phyloP scores from a whole-genome alignment of 2,329 filamentous ascomycete species.

The Apiospora rasikravindrae region DNA sequence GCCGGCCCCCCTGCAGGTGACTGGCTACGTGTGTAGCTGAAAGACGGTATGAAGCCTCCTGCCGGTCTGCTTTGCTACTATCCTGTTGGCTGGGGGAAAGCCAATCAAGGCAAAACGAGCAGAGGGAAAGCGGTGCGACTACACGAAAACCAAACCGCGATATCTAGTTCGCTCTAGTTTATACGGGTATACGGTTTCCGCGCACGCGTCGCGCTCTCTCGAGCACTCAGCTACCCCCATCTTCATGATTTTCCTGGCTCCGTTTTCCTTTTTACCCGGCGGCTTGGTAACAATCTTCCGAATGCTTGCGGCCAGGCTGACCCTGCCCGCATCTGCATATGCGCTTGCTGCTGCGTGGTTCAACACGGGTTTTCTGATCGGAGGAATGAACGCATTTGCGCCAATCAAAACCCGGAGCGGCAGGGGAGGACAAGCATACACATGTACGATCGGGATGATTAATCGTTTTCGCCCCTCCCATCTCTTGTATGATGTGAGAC shows the following conservation, averaged over 20 bases:
- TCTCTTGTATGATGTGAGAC: not conserved
- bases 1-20: not conserved
- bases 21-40: not conserved
- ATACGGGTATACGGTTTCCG: not conserved
- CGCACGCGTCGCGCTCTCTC: not conserved
- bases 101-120: not conserved
- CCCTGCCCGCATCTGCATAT: conserved; percentile 5
- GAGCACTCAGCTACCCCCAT: not conserved
- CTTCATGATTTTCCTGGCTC: not conserved
- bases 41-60: not conserved
- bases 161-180: not conserved
- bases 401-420: not conserved
- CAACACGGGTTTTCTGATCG: conserved; percentile 13
- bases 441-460: conserved; percentile 12
- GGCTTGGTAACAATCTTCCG: conserved; percentile 4
- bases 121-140: not conserved
- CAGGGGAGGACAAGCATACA: not conserved
- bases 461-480: not conserved
- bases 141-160: not conserved
- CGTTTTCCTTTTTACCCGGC: conserved; percentile 4
- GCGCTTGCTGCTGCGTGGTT: not conserved
- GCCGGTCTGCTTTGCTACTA: not conserved
- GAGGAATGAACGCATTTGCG: not conserved
- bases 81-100: not conserved
- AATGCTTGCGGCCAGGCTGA: not conserved